Evolutionary conservation across 148 eudicot genomes (phyloP), one percentile per base, ranked within the genome.

Genomic region (Camellia japonica): DNA sequence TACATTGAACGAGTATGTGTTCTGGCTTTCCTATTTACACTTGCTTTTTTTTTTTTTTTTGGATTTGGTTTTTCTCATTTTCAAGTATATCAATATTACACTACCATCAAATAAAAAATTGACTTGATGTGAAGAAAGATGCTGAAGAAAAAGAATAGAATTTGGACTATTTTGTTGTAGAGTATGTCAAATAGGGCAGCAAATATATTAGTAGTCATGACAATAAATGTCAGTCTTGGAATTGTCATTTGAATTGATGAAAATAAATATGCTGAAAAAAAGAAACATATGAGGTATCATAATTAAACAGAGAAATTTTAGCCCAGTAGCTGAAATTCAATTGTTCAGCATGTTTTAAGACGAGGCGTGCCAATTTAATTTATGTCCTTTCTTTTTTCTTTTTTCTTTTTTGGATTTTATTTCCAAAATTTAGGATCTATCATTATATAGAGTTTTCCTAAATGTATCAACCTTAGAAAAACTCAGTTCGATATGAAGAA

Each of bases 1-100:
- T 89, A 84, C 74, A 55, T 84, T 41, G 87, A 89, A 66, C 78
- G 85, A 74, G 92, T 87, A 82, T 46, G 90, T 67, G 1, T 12
- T 58, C 56, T 58, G 9, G 19, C 19, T 44, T 16, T 18, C 70
- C 23, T 20, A 43, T 77, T 80, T 44, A 23, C 11, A 6, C 20
- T 62, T 61, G n/a, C 41, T 62, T 71, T 13, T 59, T 18, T n/a
- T 7, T 18, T 42, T 56, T 23, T 8, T 54, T 30, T 30, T 30
- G 30, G 30, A 30, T 30, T 30, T 30, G 18, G 16, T 20, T 54
- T 49, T 42, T 49, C 55, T 61, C 3, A 15, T 19, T 42, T 10
- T 38, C 6, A 5, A 62, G 41, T 41, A 74, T 2, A 0, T 18
- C 46, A 43, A 42, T 12, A 11, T 72, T 52, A 41, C 71, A 52